Evolutionary conservation across 192 early-diverging fungal species (phyloP).

Genomic region (Podila horticola): DNA sequence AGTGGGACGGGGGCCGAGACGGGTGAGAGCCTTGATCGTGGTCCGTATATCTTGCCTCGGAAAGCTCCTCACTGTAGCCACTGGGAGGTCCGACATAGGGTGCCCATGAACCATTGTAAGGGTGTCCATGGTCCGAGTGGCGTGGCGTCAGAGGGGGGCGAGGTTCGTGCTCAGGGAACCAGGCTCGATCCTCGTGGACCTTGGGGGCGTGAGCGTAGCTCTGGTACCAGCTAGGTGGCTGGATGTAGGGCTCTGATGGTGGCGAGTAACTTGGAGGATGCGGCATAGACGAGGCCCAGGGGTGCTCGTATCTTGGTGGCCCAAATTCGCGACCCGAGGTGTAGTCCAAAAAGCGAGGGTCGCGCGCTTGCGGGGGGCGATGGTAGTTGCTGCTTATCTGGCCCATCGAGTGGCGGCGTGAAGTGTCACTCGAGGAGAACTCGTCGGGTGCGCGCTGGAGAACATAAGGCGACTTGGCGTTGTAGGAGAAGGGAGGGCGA

Average conservation of each 20-base stretch:
- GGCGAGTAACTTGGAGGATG: constrained; percentile 1
- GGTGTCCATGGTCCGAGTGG: constrained; percentile 11
- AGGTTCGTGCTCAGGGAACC: neutral
- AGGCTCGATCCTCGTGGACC: too few species aligned
- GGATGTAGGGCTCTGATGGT: constrained; percentile 7
- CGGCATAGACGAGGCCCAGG: neutral
- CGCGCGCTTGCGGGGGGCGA: neutral
- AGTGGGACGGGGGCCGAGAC: constrained; percentile 8
- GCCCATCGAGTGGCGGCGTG: neutral
- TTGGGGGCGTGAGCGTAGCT: constrained; percentile 28
- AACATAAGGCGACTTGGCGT: neutral
- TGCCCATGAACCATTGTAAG: too few species aligned
- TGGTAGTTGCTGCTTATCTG: neutral
- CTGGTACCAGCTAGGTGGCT: constrained; percentile 47
- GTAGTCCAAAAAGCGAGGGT: neutral
- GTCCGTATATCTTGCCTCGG: neutral
- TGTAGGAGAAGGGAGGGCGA: neutral
- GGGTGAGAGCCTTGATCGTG: constrained; percentile 7
- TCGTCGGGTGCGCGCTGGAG: neutral
- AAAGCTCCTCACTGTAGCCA: neutral
- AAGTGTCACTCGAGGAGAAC: neutral
- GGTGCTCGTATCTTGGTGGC: neutral
- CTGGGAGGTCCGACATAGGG: neutral
- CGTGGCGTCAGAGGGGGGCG: constrained; percentile 9
- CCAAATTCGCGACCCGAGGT: neutral